Evolutionary conservation across 2,329 filamentous ascomycete genomes (phyloP).

Genomic region (Lasiodiplodia sp.): DNA sequence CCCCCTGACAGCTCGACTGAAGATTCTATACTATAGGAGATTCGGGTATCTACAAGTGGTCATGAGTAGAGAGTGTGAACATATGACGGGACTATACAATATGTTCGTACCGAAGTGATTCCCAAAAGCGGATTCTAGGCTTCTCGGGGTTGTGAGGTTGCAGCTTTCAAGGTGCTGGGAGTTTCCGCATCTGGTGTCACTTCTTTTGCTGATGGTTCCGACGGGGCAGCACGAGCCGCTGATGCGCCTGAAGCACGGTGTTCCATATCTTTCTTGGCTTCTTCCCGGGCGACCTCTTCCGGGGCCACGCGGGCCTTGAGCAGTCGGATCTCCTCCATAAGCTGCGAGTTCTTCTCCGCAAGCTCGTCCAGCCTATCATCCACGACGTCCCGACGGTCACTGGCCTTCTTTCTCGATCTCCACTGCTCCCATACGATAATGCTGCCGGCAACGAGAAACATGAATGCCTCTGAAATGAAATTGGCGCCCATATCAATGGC

Average conservation of each 20-base stretch:
- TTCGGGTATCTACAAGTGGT: slow-evolving; percentile 23
- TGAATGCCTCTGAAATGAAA: slow-evolving; percentile 72
- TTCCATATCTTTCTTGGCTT: background rate
- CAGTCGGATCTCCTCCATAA: slow-evolving; percentile 51
- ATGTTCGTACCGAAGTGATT: background rate
- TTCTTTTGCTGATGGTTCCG: background rate
- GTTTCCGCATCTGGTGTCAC: background rate
- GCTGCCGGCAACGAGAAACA: slow-evolving; percentile 69
- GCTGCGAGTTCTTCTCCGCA: slow-evolving; percentile 54
- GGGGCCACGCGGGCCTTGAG: slow-evolving; percentile 41
- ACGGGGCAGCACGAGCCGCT: background rate
- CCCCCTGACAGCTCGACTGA: background rate
- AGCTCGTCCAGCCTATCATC: slow-evolving; percentile 65
- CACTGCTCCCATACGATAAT: slow-evolving; percentile 70
- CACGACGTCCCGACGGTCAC: slow-evolving; percentile 65
- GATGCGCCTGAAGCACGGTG: background rate
- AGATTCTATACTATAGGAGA: background rate
- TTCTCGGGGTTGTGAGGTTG: background rate
- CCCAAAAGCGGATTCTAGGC: background rate
- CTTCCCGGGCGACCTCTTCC: background rate
- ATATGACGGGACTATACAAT: background rate
- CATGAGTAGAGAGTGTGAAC: slow-evolving; percentile 4
- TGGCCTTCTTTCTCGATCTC: slow-evolving; percentile 68
- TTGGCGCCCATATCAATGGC: slow-evolving; percentile 74
- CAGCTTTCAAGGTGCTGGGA: background rate